These are phyloP conservation scores for Aphanomyces invadans DNA, from an alignment of 352 stramenopile genomes.

Conservation along the genomic window DNA sequence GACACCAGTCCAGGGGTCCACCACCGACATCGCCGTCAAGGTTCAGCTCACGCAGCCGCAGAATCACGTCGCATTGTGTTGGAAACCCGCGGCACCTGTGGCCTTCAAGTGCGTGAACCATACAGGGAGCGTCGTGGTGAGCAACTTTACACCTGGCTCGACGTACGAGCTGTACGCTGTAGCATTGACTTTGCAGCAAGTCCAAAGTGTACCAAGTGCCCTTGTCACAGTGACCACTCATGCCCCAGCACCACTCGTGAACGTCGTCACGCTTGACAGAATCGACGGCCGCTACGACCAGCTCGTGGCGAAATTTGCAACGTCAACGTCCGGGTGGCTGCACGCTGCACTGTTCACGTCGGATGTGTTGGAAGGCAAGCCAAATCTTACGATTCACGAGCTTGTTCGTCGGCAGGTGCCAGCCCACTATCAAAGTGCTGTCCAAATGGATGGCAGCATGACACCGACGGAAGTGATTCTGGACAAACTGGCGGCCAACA, in stretches of 20 bases:
- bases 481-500: conserved; percentile 4
- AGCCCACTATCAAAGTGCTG: conserved; percentile 36
- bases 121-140: conserved; percentile 28
- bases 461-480: neutral
- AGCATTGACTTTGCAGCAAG: conserved; percentile 42
- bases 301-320: conserved; percentile 19
- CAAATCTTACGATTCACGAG: conserved; percentile 2
- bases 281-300: conserved; percentile 24
- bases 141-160: conserved; percentile 49
- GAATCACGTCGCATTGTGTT: conserved; percentile 51
- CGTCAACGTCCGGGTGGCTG: conserved; percentile 25
- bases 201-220: conserved; percentile 35
- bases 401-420: conserved; percentile 28
- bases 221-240: conserved; percentile 35
- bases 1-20: conserved; percentile 34
- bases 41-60: conserved; percentile 48
- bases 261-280: conserved; percentile 26
- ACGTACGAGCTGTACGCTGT: conserved; percentile 42
- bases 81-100: neutral
- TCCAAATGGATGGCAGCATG: neutral
- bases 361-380: conserved; percentile 20
- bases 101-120: neutral
- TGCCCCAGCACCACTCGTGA: conserved; percentile 34
- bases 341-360: conserved; percentile 32
- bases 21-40: conserved; percentile 34